phyloP scores from a whole-genome alignment of 1,139 yeast genomes.

The Yamadazyma buinensis region DNA sequence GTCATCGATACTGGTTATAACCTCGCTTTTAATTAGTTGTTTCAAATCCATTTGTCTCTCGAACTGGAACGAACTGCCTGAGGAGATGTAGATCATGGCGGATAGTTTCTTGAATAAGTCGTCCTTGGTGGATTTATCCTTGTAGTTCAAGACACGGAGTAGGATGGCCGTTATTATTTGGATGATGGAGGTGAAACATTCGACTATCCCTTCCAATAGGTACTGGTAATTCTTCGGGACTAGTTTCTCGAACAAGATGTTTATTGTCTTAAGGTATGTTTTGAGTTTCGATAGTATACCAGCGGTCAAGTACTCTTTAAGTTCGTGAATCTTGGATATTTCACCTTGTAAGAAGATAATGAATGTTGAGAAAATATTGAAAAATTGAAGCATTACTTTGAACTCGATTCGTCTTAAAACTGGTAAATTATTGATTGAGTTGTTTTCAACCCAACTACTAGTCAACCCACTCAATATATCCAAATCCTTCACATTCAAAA shows the following conservation, averaged over 20 bases:
- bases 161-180: constrained; percentile 38
- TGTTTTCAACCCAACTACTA: constrained; percentile 24
- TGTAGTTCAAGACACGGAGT: constrained; percentile 20
- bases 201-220: constrained; percentile 26
- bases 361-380: constrained; percentile 28
- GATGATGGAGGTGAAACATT: constrained; percentile 27
- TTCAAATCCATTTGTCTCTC: constrained; percentile 7
- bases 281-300: constrained; percentile 12
- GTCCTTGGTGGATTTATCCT: constrained; percentile 11
- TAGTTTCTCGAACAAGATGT: constrained; percentile 10
- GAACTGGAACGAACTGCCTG: constrained; percentile 6
- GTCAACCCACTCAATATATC: constrained; percentile 23
- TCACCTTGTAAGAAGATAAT: constrained; percentile 35
- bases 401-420: constrained; percentile 22
- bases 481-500: constrained; percentile 21
- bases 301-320: constrained; percentile 20
- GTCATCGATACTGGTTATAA: constrained; percentile 17
- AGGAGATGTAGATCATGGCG: constrained; percentile 9
- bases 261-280: too few species aligned
- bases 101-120: constrained; percentile 12
- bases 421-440: constrained; percentile 15
- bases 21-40: constrained; percentile 16
- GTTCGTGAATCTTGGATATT: constrained; percentile 21
- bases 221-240: constrained; percentile 20
- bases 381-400: constrained; percentile 26